These are phyloP conservation scores for Pseudocercospora musae DNA, from an alignment of 2,329 filamentous ascomycete species.

Conservation along the genomic window DNA sequence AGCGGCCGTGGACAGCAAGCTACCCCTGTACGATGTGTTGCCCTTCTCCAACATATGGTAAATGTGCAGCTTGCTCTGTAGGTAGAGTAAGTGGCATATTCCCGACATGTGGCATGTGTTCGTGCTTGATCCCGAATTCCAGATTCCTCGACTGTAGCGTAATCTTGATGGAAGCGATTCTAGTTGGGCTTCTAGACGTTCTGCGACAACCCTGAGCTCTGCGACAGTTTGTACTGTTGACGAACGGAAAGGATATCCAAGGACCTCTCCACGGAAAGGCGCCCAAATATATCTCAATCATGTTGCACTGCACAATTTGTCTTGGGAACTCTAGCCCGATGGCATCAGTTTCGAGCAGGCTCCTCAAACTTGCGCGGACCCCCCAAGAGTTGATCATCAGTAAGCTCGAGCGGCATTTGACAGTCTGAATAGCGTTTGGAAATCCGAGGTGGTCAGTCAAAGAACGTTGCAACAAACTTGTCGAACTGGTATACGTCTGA, in stretches of 20 bases:
- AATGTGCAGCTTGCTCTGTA: conserved; percentile 22
- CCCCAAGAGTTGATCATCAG: conserved; percentile 6
- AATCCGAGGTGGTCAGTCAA: conserved; percentile 23
- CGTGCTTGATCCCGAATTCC: conserved; percentile 13
- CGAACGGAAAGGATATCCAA: not conserved
- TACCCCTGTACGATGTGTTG: not conserved
- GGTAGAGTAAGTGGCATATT: conserved; percentile 18
- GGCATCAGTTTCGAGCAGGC: conserved; percentile 8
- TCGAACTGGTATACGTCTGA: conserved; percentile 17
- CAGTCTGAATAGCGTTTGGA: conserved; percentile 9
- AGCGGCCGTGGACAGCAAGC: conserved; percentile 10
- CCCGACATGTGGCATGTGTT: conserved; percentile 16
- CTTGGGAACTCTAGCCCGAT: conserved; percentile 15
- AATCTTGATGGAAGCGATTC: not conserved
- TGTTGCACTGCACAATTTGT: conserved; percentile 9
- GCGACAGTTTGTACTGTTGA: not conserved
- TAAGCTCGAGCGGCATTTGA: conserved; percentile 3
- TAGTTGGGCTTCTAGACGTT: not conserved
- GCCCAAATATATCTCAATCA: conserved; percentile 13
- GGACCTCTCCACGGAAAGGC: conserved; percentile 8
- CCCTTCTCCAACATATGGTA: conserved; percentile 18
- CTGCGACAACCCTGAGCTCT: not conserved
- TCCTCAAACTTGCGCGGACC: not conserved
- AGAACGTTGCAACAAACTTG: conserved; percentile 20
- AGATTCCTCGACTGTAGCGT: conserved; percentile 18